Evolutionary conservation across 2,329 filamentous ascomycete species (phyloP).

Genomic region (Fusarium sp.): DNA sequence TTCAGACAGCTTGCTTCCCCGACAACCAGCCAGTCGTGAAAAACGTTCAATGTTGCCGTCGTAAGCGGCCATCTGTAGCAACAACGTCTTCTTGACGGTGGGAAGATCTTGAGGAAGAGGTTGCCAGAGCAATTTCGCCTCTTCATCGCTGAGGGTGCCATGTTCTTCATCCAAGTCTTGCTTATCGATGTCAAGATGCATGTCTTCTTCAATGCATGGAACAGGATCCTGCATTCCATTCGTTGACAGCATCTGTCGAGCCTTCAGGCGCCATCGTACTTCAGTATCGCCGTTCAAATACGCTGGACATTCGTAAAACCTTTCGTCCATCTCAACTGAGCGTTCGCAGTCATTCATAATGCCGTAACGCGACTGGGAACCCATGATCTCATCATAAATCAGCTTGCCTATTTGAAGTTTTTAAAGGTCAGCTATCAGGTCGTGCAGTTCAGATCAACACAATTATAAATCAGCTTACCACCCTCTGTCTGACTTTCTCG

Average conservation of each 20-base stretch:
- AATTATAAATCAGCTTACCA: constrained; percentile 39
- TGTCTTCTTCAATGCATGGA: constrained; percentile 20
- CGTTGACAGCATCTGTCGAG: too few relatives aligned
- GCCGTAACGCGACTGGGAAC: constrained; percentile 39
- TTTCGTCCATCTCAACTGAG: background rate
- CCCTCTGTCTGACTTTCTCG: constrained; percentile 42
- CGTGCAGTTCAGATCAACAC: too few relatives aligned
- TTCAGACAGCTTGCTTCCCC: background rate
- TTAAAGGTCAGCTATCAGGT: too few relatives aligned
- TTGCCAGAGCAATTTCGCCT: background rate
- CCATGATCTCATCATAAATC: constrained; percentile 51
- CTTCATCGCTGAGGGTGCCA: background rate
- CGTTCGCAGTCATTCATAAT: constrained; percentile 54
- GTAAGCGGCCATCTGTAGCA: constrained; percentile 54
- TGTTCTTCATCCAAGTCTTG: background rate
- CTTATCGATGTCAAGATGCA: background rate
- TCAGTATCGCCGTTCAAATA: constrained; percentile 31
- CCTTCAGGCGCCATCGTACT: background rate
- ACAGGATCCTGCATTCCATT: too few relatives aligned
- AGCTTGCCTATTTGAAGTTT: too few relatives aligned
- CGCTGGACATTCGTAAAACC: background rate
- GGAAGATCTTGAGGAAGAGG: constrained; percentile 55
- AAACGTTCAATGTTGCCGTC: constrained; percentile 56
- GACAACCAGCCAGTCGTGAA: constrained; percentile 48
- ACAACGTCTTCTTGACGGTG: constrained; percentile 51